Base-by-base conservation (phyloP, 139 green algal genomes). In the Volvox africanus region DNA sequence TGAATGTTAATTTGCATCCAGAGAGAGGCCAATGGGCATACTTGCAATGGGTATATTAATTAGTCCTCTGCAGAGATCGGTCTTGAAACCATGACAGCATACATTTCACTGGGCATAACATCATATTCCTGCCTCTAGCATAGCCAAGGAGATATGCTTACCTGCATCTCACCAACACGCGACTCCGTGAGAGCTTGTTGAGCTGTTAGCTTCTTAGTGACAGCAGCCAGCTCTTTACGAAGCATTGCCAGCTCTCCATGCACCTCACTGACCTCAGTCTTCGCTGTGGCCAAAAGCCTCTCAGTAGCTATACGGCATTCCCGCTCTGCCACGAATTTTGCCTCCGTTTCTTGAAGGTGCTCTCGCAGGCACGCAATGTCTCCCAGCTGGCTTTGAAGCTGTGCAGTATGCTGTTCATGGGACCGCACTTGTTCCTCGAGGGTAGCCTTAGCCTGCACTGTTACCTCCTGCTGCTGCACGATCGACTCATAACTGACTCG, bases 161-260 rank as follows among this genome's bases (percentile, higher is more conserved):
- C 85, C 85, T 89, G 85, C 85, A 89, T 82, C n/a, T 89, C 85
- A 20, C 37, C 44, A 9, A 82, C 44, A 32, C 69, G 69, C 11
- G 69, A 50, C 36, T 89, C 85, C 1, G 69, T 33, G 19, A 24
- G 36, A 0, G 69, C 37, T 50, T 82, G 85, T 68, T 89, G 85
- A 20, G 26, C 18, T 16, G 44, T 50, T 44, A 89, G 85, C 85
- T 89, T 37, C 44, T 71, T 82, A 44, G 85, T 89, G 69, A 71
- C 44, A 1, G 20, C 69, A 13, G 85, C 69, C 69, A 89, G 69
- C 28, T 89, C 85, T 26, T 55, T 55, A 1, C 85, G 85, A 20
- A 89, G 37, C 28, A 30, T 32, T 3, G 69, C 85, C 85, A 89
- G 85, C 69, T 89, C 69, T 50, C 50, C 85, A 32, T 89, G 37